Percentiles rank a stretch among this genome's conserved stretches.
phyloP scores from a whole-genome alignment of 2,329 filamentous ascomycete genomes.

The Blastomyces gilchristii region DNA sequence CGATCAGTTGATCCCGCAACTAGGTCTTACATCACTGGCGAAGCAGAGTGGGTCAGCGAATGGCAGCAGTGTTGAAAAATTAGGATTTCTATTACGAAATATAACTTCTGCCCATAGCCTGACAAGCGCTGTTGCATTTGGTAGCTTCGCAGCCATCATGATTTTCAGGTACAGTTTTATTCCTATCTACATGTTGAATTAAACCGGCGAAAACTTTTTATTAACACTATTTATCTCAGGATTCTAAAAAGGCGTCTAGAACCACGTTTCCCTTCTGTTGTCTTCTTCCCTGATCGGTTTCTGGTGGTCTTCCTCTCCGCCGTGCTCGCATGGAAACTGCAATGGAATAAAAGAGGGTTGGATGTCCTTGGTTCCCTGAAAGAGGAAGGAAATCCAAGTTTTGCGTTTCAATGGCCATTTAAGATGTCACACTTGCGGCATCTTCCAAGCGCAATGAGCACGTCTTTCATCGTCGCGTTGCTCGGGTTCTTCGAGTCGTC shows the following conservation, averaged over 20 bases:
- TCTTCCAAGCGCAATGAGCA: conserved; percentile 76
- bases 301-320: conserved; percentile 78
- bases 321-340: conserved; percentile 62
- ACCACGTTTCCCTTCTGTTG: conserved; percentile 65
- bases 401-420: conserved; percentile 81
- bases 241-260: conserved; percentile 73
- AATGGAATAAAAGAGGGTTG: conserved; percentile 71
- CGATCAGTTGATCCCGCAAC: conserved; percentile 84
- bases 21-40: conserved; percentile 62
- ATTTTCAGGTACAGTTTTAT: conserved; percentile 56
- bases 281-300: conserved; percentile 87
- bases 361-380: conserved; percentile 75
- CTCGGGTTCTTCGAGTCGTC: conserved; percentile 98
- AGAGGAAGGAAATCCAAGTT: conserved; percentile 57
- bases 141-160: conserved; percentile 83
- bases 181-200: neutral
- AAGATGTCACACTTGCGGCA: conserved; percentile 64
- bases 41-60: conserved; percentile 56
- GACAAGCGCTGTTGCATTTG: conserved; percentile 64
- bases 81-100: conserved; percentile 66
- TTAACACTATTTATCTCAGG: conserved; percentile 35
- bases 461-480: conserved; percentile 83
- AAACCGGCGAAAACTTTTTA: neutral
- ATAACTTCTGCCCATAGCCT: conserved; percentile 57
- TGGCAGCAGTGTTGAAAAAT: conserved; percentile 76